Base-by-base conservation (phyloP, 177 flowering plant species). In the Vitis hybrid region DNA sequence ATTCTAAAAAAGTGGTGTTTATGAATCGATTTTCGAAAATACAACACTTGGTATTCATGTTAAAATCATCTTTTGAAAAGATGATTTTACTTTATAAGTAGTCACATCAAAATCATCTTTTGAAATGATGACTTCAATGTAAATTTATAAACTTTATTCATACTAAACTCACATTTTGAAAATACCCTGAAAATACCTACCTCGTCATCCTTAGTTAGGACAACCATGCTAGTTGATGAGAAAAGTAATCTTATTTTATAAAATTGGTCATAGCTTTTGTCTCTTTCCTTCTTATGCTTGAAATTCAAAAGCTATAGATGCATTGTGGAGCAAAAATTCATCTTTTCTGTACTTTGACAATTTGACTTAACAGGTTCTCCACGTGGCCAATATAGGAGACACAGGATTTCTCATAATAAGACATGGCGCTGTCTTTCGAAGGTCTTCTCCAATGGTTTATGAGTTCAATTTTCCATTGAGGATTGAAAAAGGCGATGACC, bases 351-450 rank as follows among this genome's bases (percentile, higher is more conserved):
- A 23, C 51, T 14, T 52, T 52, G 2, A 21, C 68, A 15, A 49
- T 63, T 67, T 54, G 23, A 49, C 70, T 17, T 65, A 58, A 51
- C 87, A 93, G 98, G 87, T 66, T 78, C 88, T 93, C 64, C 86
- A 83, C 74, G 89, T 83, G 63, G 93, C 86, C 50, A 91, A 87
- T 80, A 79, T 93, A 74, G 98, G 98, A 48, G 88, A 93, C 70
- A 80, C 95, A 3, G 94, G 97, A 23, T 87, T 90, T 71, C 64
- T 90, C 60, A 68, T 94, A 64, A 74, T 91, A 66, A 85, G 96
- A 77, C 70, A 94, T 81, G 91, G 89, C n/a, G 56, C 76, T 61
- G 80, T 92, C 50, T 74, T 76, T 52, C 67, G 65, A 57, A 85
- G 76, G 74, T 94, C 97, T 58, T 76, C 83, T 48, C 86, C 94